phyloP scores from a whole-genome alignment of 192 early-diverging fungal genomes.

The Coemansia sp. region DNA sequence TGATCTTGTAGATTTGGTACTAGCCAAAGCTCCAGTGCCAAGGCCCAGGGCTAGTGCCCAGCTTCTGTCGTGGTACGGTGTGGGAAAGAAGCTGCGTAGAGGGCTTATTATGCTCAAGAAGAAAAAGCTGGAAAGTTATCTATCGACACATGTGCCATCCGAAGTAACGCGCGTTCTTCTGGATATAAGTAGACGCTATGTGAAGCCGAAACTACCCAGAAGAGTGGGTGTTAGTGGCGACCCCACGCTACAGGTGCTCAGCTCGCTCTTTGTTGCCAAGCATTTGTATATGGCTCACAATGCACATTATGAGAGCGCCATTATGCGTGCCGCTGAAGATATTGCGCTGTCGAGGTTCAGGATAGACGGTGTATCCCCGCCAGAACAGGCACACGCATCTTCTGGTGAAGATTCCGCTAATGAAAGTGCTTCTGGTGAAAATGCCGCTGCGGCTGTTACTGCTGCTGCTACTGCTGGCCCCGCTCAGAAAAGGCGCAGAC shows the following conservation, averaged over 20 bases:
- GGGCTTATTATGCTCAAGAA: constrained; percentile 4
- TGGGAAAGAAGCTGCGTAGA: constrained; percentile 8
- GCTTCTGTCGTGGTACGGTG: constrained; percentile 20
- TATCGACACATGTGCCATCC: not conserved
- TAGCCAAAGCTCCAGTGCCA: not conserved
- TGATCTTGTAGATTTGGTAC: not conserved
- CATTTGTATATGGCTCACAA: not conserved
- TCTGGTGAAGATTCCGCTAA: no score
- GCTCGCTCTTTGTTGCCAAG: not conserved
- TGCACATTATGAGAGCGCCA: not conserved
- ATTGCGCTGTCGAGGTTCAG: not conserved
- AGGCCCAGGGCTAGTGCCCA: constrained; percentile 2
- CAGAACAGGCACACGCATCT: not conserved
- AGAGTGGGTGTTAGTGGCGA: not conserved
- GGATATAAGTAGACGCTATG: not conserved
- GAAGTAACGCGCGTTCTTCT: not conserved
- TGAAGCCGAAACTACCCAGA: not conserved
- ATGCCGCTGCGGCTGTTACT: not conserved
- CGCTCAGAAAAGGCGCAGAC: not conserved
- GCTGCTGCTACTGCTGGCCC: not conserved
- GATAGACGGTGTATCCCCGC: not conserved
- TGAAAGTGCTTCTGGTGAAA: no score
- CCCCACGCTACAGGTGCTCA: not conserved
- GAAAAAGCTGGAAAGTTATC: not conserved
- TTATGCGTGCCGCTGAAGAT: constrained; percentile 6